Base-by-base conservation (phyloP, 139 green algal genomes). In the Volvox reticuliferus region DNA sequence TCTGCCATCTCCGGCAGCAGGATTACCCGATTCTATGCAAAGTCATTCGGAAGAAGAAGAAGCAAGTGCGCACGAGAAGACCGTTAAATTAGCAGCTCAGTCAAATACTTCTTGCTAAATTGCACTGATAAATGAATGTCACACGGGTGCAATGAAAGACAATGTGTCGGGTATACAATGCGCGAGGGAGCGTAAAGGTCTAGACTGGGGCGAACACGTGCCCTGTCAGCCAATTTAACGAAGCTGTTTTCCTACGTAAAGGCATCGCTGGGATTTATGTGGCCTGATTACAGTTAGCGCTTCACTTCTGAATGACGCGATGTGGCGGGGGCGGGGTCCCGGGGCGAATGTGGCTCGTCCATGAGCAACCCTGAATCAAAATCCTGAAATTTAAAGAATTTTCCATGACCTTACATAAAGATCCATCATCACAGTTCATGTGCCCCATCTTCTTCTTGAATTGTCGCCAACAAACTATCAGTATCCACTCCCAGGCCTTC, bases 401-500 rank as follows among this genome's bases (percentile, higher is more conserved):
- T 55, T 55, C 9, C 44, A 55, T 14, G 44, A 55, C 44, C 44
- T 55, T 55, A 55, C 44, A 55, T 55, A 55, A 14, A 55, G 9
- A 55, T 55, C 9, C 44, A 9, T 55, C 44, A 55, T 79, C 71
- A 35, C 28, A 36, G 71, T 36, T 26, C 82, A 9, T 69, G 80
- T 37, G n/a, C 69, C 80, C 73, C 73, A 19, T 88, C 78, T 22
- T 87, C 79, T 62, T 69, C 65, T 17, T 20, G 36, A 30, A 95
- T 87, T 17, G 82, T 89, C 2, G 78, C 92, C 35, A 97, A 87
- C 73, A 98, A 79, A 12, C 19, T 92, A 30, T 98, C 96, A 21
- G 97, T 93, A 68, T 98, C 94, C 73, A 96, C 93, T 0, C 97
- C 96, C 1, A 95, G 86, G 24, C 92, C 92, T 50, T 91, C 69